Evolutionary conservation across 192 early-diverging fungal species (phyloP).

Genomic region (Lobosporangium transversale): DNA sequence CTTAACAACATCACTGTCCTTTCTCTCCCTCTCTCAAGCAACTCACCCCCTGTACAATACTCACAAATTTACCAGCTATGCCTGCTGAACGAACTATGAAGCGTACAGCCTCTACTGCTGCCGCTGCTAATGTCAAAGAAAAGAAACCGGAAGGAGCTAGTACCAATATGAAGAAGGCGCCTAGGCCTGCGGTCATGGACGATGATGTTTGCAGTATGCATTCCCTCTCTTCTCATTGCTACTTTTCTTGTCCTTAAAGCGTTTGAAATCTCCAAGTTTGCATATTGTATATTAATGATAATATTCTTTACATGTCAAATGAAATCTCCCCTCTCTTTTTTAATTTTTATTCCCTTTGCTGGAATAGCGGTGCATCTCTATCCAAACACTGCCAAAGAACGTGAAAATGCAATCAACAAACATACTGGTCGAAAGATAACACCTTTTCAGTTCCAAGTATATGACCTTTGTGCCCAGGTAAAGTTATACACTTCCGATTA

Average conservation of each 20-base stretch:
- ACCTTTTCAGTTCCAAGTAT: constrained; percentile 77
- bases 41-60: not conserved
- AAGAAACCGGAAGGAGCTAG: not conserved
- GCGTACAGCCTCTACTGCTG: not conserved
- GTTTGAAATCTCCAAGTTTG: not conserved
- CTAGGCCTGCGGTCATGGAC: constrained; percentile 30
- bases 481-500: no score
- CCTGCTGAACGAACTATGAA: constrained; percentile 28
- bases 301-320: no score
- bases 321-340: not conserved
- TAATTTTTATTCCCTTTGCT: not conserved
- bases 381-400: constrained; percentile 57
- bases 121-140: not conserved
- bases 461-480: constrained; percentile 72
- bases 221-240: not conserved
- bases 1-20: not conserved
- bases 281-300: not conserved
- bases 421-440: constrained; percentile 71
- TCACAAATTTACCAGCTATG: constrained; percentile 4
- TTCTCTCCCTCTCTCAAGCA: not conserved
- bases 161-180: not conserved
- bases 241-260: not conserved
- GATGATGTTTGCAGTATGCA: constrained; percentile 22
- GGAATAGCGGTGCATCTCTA: constrained; percentile 43
- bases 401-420: constrained; percentile 59